Evolutionary conservation across 1,139 yeast genomes (phyloP).

Genomic region (Neolecta irregularis): DNA sequence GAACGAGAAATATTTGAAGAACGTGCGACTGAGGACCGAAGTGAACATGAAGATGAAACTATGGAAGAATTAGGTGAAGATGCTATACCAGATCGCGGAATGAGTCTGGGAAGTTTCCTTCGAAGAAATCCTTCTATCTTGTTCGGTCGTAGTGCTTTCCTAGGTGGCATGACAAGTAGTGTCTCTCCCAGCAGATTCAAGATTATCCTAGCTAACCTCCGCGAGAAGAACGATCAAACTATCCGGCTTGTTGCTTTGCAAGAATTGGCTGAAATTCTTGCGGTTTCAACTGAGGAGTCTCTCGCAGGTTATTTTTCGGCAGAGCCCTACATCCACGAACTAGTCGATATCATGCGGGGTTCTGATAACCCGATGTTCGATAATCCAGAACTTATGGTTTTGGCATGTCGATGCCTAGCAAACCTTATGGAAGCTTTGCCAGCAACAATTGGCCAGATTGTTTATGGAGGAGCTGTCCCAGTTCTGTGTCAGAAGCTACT

Average conservation of each 20-base stretch:
- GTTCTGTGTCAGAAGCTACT: constrained; percentile 49
- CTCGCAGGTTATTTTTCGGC: constrained; percentile 37
- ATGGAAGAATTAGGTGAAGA: too few species aligned
- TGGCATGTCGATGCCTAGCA: constrained; percentile 73
- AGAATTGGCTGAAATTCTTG: constrained; percentile 26
- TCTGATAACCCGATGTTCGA: constrained; percentile 28
- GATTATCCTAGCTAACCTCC: constrained; percentile 20
- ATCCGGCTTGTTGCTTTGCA: constrained; percentile 29
- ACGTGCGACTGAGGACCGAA: too few species aligned
- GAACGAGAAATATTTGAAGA: too few species aligned
- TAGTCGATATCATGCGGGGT: constrained; percentile 40
- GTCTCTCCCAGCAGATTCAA: constrained; percentile 17
- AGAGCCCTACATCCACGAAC: constrained; percentile 36
- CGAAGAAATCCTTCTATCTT: too few species aligned
- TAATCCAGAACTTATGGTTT: constrained; percentile 63
- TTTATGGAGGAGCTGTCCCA: constrained; percentile 51
- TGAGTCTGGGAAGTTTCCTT: too few species aligned
- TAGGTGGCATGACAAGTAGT: constrained; percentile 18
- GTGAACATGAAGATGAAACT: too few species aligned
- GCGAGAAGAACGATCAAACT: constrained; percentile 30
- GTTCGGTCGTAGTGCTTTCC: constrained; percentile 10
- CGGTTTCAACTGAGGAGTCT: constrained; percentile 26
- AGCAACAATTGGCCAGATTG: constrained; percentile 49
- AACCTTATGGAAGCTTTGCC: constrained; percentile 66
- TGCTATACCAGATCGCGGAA: too few species aligned